Evolutionary conservation across 2,329 filamentous ascomycete genomes (phyloP).

Genomic region (Trichoderma sp.): DNA sequence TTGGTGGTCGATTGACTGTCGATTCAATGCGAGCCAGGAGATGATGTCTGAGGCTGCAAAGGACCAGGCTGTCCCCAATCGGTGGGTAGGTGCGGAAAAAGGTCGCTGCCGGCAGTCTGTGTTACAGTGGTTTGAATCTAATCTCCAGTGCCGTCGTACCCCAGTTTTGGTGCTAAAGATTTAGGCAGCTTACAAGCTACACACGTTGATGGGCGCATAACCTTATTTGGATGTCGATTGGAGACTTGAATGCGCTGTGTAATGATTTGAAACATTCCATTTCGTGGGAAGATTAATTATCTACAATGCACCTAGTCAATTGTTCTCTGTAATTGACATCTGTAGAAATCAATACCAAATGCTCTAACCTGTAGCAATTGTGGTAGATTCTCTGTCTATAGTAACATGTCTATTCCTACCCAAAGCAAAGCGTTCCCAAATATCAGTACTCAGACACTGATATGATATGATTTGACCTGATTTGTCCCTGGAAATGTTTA

Average conservation of each 20-base stretch:
- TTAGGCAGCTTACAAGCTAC: neutral
- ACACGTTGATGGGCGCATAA: neutral
- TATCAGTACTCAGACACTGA: too few species aligned
- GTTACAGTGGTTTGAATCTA: neutral
- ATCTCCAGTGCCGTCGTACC: neutral
- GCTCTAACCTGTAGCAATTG: too few species aligned
- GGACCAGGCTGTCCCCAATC: conserved; percentile 16
- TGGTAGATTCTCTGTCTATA: neutral
- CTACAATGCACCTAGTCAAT: neutral
- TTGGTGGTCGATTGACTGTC: neutral
- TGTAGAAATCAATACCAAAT: neutral
- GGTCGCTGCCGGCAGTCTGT: conserved; percentile 4
- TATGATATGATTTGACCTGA: too few species aligned
- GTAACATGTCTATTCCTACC: neutral
- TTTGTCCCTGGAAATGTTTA: too few species aligned
- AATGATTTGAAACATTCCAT: neutral
- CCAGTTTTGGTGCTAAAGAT: neutral
- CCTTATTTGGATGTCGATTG: neutral
- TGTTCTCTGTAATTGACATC: neutral
- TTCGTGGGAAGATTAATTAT: too few species aligned
- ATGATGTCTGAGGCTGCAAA: conserved; percentile 12
- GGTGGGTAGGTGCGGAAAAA: conserved; percentile 9
- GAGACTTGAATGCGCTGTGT: neutral
- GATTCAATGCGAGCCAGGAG: neutral
- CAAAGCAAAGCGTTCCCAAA: too few species aligned